Evolutionary conservation across 371 early-diverging fungal species (phyloP).

Genomic region (Smittium culicis): DNA sequence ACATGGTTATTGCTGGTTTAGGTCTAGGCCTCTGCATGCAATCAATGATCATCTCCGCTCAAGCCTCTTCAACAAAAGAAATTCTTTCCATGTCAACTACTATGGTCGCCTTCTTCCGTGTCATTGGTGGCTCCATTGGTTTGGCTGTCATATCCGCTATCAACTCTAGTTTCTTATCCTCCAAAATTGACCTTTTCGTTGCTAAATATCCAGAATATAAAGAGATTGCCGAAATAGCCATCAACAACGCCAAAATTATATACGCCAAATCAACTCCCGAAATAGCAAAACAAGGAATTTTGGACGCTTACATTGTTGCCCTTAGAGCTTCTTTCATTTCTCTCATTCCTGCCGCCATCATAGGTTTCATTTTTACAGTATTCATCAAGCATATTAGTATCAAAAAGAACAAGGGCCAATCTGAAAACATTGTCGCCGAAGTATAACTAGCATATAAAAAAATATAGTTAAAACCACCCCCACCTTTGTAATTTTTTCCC

Average conservation of each 20-base stretch:
- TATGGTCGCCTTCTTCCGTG: constrained; percentile 39
- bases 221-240: constrained; percentile 9
- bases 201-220: constrained; percentile 18
- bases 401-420: no score
- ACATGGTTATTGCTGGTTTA: constrained; percentile 40
- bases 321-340: constrained; percentile 43
- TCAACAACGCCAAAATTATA: constrained; percentile 26
- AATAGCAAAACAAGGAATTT: constrained; percentile 31
- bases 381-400: no score
- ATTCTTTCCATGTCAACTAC: constrained; percentile 49
- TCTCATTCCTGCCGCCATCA: no score
- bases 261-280: constrained; percentile 22
- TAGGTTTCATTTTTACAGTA: no score
- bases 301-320: constrained; percentile 41
- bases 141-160: constrained; percentile 25
- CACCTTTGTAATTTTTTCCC: no score
- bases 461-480: no score
- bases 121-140: constrained; percentile 43
- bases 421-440: no score
- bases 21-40: constrained; percentile 50
- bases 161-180: constrained; percentile 23
- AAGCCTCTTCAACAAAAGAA: constrained; percentile 36
- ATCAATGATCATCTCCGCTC: constrained; percentile 39
- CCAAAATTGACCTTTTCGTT: constrained; percentile 14
- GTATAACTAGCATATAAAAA: no score